Evolutionary conservation across 2,329 filamentous ascomycete species (phyloP).

Genomic region (Nemania diffusa): DNA sequence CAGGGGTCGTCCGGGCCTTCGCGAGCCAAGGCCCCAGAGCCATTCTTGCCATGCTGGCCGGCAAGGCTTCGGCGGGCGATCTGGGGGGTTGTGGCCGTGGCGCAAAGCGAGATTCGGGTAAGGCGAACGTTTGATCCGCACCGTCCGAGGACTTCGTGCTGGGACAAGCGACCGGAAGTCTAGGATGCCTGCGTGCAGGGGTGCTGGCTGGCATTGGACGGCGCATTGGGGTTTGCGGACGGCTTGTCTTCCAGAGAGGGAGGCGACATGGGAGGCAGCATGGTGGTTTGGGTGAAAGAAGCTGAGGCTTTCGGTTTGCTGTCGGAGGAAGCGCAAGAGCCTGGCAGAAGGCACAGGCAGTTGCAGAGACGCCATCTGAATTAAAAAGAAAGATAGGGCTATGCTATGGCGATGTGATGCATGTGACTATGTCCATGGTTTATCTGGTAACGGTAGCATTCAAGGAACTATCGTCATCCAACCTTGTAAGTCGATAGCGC

Average conservation of each 20-base stretch:
- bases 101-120: slow-evolving; percentile 36
- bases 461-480: slow-evolving; percentile 19
- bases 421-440: slow-evolving; percentile 27
- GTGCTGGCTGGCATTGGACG: slow-evolving; percentile 39
- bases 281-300: slow-evolving; percentile 59
- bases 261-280: slow-evolving; percentile 1
- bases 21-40: slow-evolving; percentile 57
- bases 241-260: slow-evolving; percentile 23
- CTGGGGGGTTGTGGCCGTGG: slow-evolving; percentile 46
- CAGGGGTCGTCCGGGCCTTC: slow-evolving; percentile 55
- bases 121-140: slow-evolving; percentile 27
- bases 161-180: slow-evolving; percentile 42
- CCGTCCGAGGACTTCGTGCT: slow-evolving; percentile 26
- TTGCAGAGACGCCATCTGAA: slow-evolving; percentile 59
- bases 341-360: slow-evolving; percentile 62
- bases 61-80: slow-evolving; percentile 41
- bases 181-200: slow-evolving; percentile 42
- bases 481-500: slow-evolving; percentile 9
- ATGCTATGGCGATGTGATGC: slow-evolving; percentile 13
- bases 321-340: slow-evolving; percentile 78
- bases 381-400: not conserved
- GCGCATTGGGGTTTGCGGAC: slow-evolving; percentile 40
- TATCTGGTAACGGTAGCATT: slow-evolving; percentile 27
- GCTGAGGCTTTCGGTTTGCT: slow-evolving; percentile 70
- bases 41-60: slow-evolving; percentile 60